Evolutionary conservation across 2,329 filamentous ascomycete genomes (phyloP).

Genomic region (Botrytis porri): DNA sequence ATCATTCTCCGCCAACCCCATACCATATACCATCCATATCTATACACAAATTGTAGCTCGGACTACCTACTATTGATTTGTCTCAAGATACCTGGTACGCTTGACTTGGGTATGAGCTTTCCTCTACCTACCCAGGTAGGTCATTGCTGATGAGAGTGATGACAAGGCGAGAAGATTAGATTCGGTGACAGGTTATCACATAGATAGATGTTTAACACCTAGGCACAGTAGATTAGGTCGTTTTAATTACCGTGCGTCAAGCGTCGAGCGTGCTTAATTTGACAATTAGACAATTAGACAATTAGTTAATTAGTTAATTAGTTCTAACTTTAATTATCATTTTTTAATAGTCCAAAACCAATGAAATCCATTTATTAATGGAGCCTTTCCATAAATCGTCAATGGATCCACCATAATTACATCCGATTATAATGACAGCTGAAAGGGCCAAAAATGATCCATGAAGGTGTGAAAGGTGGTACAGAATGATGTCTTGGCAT

Average conservation of each 20-base stretch:
- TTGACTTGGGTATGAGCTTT: background rate
- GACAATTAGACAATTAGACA: too few relatives aligned
- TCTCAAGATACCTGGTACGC: conserved; percentile 2
- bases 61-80: conserved; percentile 2
- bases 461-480: background rate
- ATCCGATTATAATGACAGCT: background rate
- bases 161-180: background rate
- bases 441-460: background rate
- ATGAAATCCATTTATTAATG: background rate
- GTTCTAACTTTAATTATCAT: background rate
- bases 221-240: background rate
- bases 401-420: background rate
- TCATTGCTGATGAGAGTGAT: background rate
- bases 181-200: background rate
- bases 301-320: background rate
- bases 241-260: background rate
- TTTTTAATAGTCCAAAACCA: background rate
- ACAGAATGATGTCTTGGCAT: background rate
- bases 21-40: background rate
- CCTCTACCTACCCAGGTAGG: background rate
- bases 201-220: background rate
- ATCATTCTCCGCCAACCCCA: background rate
- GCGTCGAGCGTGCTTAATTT: too few relatives aligned
- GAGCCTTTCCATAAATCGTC: background rate
- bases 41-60: background rate